Conservation (phyloP, 2,329 filamentous ascomycete species). For the Paracamarosporium sp. region DNA sequence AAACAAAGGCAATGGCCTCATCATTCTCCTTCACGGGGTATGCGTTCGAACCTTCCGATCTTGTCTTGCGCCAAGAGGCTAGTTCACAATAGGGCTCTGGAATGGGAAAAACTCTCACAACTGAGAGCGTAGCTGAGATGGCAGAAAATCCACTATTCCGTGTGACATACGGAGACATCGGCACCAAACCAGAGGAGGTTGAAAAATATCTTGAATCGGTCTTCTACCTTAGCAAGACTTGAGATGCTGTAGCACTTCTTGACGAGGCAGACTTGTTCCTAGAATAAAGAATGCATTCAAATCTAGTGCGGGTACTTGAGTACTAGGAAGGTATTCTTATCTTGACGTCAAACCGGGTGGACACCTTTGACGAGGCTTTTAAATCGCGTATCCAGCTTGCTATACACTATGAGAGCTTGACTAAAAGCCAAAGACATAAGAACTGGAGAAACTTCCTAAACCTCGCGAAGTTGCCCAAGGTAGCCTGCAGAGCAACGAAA, state of each 20-base stretch:
- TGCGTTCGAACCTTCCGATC: too few species aligned
- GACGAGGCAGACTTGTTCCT: conserved; percentile 58
- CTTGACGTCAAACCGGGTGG: conserved; percentile 51
- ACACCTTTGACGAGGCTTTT: conserved; percentile 50
- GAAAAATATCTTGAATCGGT: conserved; percentile 52
- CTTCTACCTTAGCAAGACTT: conserved; percentile 35
- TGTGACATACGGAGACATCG: conserved; percentile 58
- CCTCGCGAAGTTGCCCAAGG: too few species aligned
- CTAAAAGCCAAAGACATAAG: conserved; percentile 48
- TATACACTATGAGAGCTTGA: conserved; percentile 50
- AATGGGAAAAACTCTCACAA: conserved; percentile 45
- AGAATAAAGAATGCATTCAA: conserved; percentile 48
- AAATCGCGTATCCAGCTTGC: conserved; percentile 46
- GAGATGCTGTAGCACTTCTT: conserved; percentile 54
- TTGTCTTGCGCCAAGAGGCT: too few species aligned
- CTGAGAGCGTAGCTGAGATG: conserved; percentile 49
- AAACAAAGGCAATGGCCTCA: conserved; percentile 60
- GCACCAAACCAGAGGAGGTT: conserved; percentile 49
- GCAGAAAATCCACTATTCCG: conserved; percentile 57
- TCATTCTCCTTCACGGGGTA: conserved; percentile 57
- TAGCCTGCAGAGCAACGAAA: too few species aligned
- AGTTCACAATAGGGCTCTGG: too few species aligned
- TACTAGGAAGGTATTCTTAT: conserved; percentile 53
- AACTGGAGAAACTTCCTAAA: conserved; percentile 42
- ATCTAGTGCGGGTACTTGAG: conserved; percentile 39